Evolutionary conservation across 2,329 filamentous ascomycete genomes (phyloP), one percentile per base, ranked within the genome.

Genomic region (Trichoderma aggressivum): DNA sequence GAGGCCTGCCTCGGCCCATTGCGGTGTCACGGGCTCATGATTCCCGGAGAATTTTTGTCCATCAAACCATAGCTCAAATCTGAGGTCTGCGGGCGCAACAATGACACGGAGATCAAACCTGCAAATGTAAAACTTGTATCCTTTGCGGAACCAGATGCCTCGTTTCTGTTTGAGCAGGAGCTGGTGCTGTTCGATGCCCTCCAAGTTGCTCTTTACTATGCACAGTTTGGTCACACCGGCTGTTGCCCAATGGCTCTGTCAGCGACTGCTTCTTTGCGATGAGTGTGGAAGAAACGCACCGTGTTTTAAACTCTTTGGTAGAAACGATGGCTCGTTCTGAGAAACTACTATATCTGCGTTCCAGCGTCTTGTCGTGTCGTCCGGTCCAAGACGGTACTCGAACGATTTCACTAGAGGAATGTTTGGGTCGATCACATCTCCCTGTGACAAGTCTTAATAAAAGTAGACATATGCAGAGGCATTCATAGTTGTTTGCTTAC

Each of bases 1-100:
- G 7, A 62, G 8, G 7, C 59, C 36, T 2, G 30, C 36, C 34
- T 62, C 59, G 3, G 21, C 32, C 67, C 67, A 70, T 39, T 70
- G 67, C 14, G 86, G 80, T 1, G 84, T 21, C n/a, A 76, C 73
- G 2, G 75, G 74, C 30, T 76, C 70, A 21, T 76, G 75, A 14
- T 74, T 76, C 1, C 75, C 72, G 0, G 75, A 76, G 59, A 76
- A 75, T 39, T 76, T 80, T 16, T 78, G 75, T 1, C 74, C 73
- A 1, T 66, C 73, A n/a, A 76, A 75, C 83, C 83, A 85, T 3
- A 84, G 73, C 72, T 83, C 81, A 59, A 85, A 84, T 7, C 78
- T 75, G 43, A 90, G 78, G 70, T 90, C 88, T 0, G 88, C 84
- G 0, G 86, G 83, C 1, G 86, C 87, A 4, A 87, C 84, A 43